Evolutionary conservation across 148 eudicot genomes (phyloP).

Genomic region (Persicaria maculosa): DNA sequence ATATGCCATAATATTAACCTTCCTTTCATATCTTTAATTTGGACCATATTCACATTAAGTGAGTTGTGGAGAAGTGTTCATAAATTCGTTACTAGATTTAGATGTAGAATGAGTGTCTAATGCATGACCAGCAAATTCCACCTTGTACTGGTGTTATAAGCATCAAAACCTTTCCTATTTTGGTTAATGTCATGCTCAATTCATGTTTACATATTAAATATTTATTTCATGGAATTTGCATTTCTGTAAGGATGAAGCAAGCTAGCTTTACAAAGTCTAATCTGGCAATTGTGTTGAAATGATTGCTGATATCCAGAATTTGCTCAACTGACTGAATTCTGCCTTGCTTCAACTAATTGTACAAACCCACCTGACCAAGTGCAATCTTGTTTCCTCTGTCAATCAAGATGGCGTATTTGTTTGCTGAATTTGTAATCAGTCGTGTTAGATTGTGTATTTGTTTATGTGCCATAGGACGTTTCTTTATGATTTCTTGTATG

Average conservation of each 20-base stretch:
- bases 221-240: not conserved
- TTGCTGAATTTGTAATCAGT: not conserved
- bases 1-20: not conserved
- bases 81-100: not conserved
- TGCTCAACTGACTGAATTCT: not conserved
- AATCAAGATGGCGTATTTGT: not conserved
- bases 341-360: not conserved
- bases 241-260: slow-evolving; percentile 3
- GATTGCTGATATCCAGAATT: not conserved
- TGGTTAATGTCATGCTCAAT: not conserved
- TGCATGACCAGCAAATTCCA: not conserved
- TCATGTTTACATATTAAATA: not conserved
- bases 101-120: not conserved
- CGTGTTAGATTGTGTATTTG: not conserved
- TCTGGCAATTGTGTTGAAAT: not conserved
- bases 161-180: not conserved
- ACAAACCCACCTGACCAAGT: not conserved
- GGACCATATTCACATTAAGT: not conserved
- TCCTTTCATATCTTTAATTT: not conserved
- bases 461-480: not conserved
- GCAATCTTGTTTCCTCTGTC: not conserved
- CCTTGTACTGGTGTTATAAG: not conserved
- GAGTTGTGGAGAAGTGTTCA: not conserved
- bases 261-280: not conserved
- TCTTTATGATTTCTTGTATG: not conserved